A percentile compares a stretch with the other conserved stretches of the same genome.
phyloP scores from a whole-genome alignment of 352 stramenopile species.

The Phytophthora multivora region DNA sequence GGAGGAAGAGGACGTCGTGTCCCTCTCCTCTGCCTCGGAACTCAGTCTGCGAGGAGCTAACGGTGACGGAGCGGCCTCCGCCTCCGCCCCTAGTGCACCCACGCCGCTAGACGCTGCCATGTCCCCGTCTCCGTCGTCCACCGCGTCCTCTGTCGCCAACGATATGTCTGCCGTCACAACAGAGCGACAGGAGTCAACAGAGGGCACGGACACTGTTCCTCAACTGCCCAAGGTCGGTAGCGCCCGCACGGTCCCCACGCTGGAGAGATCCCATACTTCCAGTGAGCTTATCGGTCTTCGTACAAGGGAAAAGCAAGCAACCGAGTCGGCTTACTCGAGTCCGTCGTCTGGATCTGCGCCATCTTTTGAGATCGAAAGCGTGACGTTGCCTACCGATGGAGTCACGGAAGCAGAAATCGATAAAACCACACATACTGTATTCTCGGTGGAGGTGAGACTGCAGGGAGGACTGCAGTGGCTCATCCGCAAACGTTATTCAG shows the following conservation, averaged over 20 bases:
- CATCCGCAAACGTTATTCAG: slow-evolving; percentile 89
- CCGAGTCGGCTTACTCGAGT: slow-evolving; percentile 47
- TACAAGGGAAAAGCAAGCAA: slow-evolving; percentile 51
- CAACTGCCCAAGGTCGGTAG: slow-evolving; percentile 14
- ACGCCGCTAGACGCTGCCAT: slow-evolving; percentile 42
- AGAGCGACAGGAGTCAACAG: slow-evolving; percentile 31
- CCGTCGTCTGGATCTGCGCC: slow-evolving; percentile 46
- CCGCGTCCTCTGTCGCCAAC: slow-evolving; percentile 39
- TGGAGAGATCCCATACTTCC: slow-evolving; percentile 76
- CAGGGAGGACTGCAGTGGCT: slow-evolving; percentile 86
- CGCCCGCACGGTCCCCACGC: slow-evolving; percentile 43
- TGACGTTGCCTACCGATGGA: slow-evolving; percentile 64
- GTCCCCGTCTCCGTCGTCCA: slow-evolving; percentile 48
- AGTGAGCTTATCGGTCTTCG: slow-evolving; percentile 72
- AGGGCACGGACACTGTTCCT: slow-evolving; percentile 18
- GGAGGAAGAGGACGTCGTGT: slow-evolving; percentile 27
- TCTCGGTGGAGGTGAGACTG: slow-evolving; percentile 79
- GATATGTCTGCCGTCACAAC: slow-evolving; percentile 33
- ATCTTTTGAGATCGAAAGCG: slow-evolving; percentile 87
- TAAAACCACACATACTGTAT: slow-evolving; percentile 82
- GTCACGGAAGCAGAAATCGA: slow-evolving; percentile 86
- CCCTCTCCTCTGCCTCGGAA: slow-evolving; percentile 29
- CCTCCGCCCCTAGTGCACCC: slow-evolving; percentile 38
- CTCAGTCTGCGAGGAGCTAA: slow-evolving; percentile 32
- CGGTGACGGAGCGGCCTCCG: slow-evolving; percentile 26